A percentile compares a stretch with the other conserved stretches of the same genome.
Evolutionary conservation across 2,329 filamentous ascomycete genomes (phyloP).

Genomic region (Colletotrichum viniferum): DNA sequence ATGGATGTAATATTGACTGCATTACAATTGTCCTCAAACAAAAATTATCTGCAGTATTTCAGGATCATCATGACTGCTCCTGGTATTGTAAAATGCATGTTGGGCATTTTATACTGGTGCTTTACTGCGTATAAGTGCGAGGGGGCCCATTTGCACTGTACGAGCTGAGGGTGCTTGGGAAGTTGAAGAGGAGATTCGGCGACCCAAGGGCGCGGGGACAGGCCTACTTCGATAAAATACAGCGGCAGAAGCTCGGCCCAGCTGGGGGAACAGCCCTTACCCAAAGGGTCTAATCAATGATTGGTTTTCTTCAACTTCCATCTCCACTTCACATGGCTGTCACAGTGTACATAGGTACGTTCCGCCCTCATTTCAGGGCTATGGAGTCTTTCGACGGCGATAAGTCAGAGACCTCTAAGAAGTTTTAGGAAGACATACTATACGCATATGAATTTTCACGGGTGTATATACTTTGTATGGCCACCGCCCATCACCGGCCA

Average conservation of each 20-base stretch:
- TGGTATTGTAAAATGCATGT: neutral
- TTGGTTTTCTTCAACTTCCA: neutral
- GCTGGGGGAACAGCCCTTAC: neutral
- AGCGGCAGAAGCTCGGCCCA: neutral
- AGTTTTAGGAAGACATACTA: no score
- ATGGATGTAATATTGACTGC: neutral
- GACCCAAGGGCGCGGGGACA: neutral
- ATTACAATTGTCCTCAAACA: neutral
- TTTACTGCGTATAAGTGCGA: neutral
- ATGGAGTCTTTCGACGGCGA: no score
- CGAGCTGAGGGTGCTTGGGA: neutral
- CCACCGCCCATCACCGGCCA: no score
- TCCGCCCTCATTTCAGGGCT: no score
- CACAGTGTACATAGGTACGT: no score
- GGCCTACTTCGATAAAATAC: neutral
- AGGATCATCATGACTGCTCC: neutral
- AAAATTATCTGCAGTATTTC: neutral
- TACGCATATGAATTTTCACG: no score
- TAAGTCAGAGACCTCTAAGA: no score
- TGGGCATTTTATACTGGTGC: neutral
- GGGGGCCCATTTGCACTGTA: neutral
- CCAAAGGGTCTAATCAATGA: neutral
- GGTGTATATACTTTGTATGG: no score
- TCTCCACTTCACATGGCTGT: no score
- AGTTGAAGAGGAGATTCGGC: neutral